Conservation (phyloP, 148 eudicot species). For the Spergularia marina region DNA sequence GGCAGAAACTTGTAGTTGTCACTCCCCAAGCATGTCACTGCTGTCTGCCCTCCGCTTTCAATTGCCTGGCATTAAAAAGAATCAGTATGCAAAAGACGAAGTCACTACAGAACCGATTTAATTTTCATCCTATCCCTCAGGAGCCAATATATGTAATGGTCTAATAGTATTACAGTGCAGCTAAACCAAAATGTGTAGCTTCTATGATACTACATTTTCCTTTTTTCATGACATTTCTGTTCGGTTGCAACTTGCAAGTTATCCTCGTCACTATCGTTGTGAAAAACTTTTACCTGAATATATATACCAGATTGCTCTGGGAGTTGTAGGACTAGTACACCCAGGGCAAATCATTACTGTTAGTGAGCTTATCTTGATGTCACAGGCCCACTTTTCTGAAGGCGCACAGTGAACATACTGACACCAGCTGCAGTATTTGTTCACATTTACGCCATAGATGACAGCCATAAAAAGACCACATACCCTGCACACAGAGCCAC, state of each 20-base stretch:
- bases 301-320: background rate
- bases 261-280: no score
- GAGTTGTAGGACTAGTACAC: no score
- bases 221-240: no score
- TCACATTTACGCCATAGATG: slow-evolving; percentile 39
- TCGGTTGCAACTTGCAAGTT: no score
- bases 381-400: slow-evolving; percentile 64
- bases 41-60: slow-evolving; percentile 41
- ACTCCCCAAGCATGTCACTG: slow-evolving; percentile 47
- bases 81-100: no score
- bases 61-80: slow-evolving; percentile 34
- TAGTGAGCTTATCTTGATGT: slow-evolving; percentile 33
- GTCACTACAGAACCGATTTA: no score
- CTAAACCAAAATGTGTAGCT: no score
- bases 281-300: background rate
- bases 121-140: no score
- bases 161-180: no score
- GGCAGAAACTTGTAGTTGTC: slow-evolving; percentile 63
- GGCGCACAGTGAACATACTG: slow-evolving; percentile 69
- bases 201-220: no score
- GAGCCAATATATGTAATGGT: no score
- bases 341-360: background rate
- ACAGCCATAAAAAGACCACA: slow-evolving; percentile 42
- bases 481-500: slow-evolving; percentile 41
- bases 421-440: slow-evolving; percentile 68